Conservation (phyloP, 225 moss, liverwort and hornwort species). For the Marchantia paleacea region DNA sequence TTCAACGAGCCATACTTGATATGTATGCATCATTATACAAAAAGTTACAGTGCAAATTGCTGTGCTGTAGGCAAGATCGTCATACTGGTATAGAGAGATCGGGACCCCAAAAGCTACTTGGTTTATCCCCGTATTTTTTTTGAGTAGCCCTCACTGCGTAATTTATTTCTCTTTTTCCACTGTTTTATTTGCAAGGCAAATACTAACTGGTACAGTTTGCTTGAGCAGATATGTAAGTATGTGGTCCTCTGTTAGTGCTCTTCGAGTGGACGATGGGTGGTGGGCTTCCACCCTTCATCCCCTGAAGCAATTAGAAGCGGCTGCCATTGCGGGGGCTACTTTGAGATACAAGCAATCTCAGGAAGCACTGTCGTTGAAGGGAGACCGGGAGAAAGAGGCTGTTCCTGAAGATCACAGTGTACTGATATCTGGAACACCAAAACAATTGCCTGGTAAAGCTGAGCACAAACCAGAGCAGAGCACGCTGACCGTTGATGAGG, state of each 20-base stretch:
- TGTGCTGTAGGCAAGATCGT: not conserved
- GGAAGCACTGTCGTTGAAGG: slow-evolving; percentile 6
- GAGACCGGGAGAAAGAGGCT: slow-evolving; percentile 15
- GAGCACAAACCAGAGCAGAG: not conserved
- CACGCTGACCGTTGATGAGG: not conserved
- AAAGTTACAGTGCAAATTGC: too few species aligned
- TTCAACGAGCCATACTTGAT: too few species aligned
- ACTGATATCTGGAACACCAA: slow-evolving; percentile 7
- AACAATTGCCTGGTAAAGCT: not conserved
- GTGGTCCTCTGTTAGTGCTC: slow-evolving; percentile 73
- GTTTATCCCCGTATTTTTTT: not conserved
- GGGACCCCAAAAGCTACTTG: not conserved
- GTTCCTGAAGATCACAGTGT: slow-evolving; percentile 26
- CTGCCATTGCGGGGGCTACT: slow-evolving; percentile 63
- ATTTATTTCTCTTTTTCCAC: not conserved
- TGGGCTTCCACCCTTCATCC: slow-evolving; percentile 74
- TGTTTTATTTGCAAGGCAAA: not conserved
- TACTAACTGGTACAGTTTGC: too few species aligned
- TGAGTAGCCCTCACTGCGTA: not conserved
- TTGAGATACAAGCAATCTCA: slow-evolving; percentile 28
- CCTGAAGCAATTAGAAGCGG: slow-evolving; percentile 76
- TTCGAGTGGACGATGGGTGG: slow-evolving; percentile 79
- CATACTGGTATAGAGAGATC: not conserved
- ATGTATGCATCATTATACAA: too few species aligned
- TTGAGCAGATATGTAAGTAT: slow-evolving; percentile 67